Evolutionary conservation across 164 flowering plant species (phyloP).

Genomic region (Amborella trichopoda): DNA sequence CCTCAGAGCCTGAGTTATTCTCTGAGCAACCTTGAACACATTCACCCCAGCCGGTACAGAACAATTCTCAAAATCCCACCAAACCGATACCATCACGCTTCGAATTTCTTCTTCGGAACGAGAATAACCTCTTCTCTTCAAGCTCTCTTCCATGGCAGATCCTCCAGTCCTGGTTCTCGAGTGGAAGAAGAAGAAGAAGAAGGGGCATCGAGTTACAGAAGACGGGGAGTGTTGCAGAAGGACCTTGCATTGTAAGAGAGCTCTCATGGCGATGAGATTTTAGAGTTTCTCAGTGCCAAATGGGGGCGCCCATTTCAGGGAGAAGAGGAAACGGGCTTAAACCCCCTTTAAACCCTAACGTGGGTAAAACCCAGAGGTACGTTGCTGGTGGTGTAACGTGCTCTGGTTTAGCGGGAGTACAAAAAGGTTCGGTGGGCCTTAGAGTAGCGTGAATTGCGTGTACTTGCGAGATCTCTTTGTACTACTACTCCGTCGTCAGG

Average conservation of each 20-base stretch:
- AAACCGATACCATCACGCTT: conserved; percentile 66
- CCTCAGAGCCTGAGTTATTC: conserved; percentile 53
- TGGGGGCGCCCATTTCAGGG: background rate
- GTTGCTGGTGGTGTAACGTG: no score
- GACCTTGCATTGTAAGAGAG: conserved; percentile 6
- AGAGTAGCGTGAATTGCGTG: no score
- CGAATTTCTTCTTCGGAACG: conserved; percentile 28
- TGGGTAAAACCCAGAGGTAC: no score
- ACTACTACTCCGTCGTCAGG: no score
- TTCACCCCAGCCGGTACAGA: conserved; percentile 36
- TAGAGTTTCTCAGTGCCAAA: background rate
- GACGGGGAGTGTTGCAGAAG: conserved; percentile 4
- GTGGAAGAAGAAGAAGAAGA: conserved; percentile 8
- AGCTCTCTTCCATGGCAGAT: no score
- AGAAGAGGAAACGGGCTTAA: background rate
- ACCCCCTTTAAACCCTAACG: conserved; percentile 3
- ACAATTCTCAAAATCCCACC: conserved; percentile 99
- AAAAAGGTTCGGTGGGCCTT: no score
- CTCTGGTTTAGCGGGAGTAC: no score
- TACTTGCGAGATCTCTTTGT: no score
- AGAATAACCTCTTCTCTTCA: no score
- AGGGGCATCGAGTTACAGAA: background rate
- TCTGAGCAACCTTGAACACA: conserved; percentile 31
- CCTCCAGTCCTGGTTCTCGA: no score
- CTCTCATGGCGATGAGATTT: background rate